Conservation (phyloP, 176 grass and related monocot species). For the Cenchrus fungigraminus region DNA sequence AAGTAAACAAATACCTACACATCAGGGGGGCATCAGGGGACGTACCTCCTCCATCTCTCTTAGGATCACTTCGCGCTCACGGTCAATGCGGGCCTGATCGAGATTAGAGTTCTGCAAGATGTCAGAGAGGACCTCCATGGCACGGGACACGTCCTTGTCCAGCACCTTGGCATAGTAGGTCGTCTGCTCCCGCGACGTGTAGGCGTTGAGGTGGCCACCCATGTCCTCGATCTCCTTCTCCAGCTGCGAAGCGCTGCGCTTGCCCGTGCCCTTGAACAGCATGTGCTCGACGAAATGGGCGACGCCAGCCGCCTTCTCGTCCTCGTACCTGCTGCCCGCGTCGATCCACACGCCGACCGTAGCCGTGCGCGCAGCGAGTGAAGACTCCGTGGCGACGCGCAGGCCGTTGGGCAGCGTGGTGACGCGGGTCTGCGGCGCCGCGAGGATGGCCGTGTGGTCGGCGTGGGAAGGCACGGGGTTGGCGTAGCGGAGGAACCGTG, state of each 20-base stretch:
- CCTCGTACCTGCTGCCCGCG: constrained; percentile 88
- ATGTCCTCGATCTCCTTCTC: constrained; percentile 99
- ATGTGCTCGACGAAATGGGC: constrained; percentile 99
- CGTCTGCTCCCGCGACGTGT: constrained; percentile 97
- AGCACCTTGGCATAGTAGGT: constrained; percentile 92
- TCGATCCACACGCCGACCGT: constrained; percentile 99
- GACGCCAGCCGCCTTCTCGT: constrained; percentile 74
- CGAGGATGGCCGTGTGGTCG: constrained; percentile 79
- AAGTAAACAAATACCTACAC: constrained; percentile 16
- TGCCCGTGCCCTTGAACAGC: constrained; percentile 92
- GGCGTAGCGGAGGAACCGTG: constrained; percentile 93
- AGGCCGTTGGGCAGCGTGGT: constrained; percentile 87
- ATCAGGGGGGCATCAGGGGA: not conserved
- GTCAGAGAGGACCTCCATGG: constrained; percentile 74
- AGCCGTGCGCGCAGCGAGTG: constrained; percentile 70
- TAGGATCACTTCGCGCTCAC: constrained; percentile 86
- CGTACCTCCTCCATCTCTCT: constrained; percentile 96
- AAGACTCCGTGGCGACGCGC: constrained; percentile 90
- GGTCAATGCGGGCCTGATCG: constrained; percentile 59
- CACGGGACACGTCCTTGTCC: constrained; percentile 82
- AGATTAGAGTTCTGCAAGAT: constrained; percentile 92
- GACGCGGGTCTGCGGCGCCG: constrained; percentile 78
- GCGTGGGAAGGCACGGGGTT: constrained; percentile 72
- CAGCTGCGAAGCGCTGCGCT: constrained; percentile 63
- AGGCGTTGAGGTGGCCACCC: constrained; percentile 91